phyloP scores from a whole-genome alignment of 2,329 filamentous ascomycete species.

The Graphilbum sp. region DNA sequence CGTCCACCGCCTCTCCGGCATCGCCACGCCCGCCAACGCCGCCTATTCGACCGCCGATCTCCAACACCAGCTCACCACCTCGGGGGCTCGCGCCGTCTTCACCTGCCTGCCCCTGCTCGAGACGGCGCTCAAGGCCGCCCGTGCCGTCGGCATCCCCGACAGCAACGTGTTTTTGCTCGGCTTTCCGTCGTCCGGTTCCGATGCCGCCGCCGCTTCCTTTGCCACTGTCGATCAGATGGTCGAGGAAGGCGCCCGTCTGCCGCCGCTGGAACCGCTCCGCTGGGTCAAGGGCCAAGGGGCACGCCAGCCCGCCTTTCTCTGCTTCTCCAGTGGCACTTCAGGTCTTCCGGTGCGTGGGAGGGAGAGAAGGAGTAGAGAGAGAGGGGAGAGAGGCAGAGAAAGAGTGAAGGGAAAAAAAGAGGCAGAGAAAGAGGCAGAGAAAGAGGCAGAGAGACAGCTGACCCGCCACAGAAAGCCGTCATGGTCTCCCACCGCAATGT shows the following conservation, averaged over 20 bases:
- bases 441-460: no score
- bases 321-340: constrained; percentile 56
- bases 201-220: constrained; percentile 6
- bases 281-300: constrained; percentile 40
- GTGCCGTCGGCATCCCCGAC: constrained; percentile 41
- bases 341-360: constrained; percentile 38
- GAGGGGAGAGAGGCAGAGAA: no score
- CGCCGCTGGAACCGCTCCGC: constrained; percentile 26
- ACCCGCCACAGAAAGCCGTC: constrained; percentile 47
- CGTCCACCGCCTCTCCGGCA: constrained; percentile 37
- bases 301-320: constrained; percentile 47
- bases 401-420: no score
- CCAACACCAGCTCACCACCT: constrained; percentile 48
- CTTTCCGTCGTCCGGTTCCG: constrained; percentile 24
- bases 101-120: constrained; percentile 49
- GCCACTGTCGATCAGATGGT: constrained; percentile 50
- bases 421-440: no score
- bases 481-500: constrained; percentile 64
- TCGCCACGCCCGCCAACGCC: constrained; percentile 54
- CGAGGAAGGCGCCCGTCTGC: constrained; percentile 19
- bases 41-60: constrained; percentile 51
- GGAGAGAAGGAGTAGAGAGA: no score
- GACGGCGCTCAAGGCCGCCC: constrained; percentile 44
- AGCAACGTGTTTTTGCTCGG: constrained; percentile 50
- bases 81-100: constrained; percentile 49